A percentile compares a stretch with the other conserved stretches of the same genome.
Conservation (phyloP, 805 yeast species). For the Saturnispora dispora region DNA sequence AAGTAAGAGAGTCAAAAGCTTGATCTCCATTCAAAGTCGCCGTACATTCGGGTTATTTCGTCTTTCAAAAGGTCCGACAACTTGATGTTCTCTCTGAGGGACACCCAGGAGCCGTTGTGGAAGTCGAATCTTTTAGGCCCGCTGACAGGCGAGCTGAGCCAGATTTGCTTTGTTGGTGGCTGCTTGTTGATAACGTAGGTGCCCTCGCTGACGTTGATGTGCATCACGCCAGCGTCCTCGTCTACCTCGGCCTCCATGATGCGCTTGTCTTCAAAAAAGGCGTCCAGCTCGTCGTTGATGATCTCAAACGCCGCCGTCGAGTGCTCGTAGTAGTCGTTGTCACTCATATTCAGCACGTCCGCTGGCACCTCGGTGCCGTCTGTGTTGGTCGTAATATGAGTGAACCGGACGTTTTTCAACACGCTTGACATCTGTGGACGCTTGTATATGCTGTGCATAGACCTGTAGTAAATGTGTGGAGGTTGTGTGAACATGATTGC, state of each 20-base stretch:
- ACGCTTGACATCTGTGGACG: conserved; percentile 1
- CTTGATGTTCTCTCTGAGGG: conserved; percentile 54
- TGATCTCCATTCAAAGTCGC: conserved; percentile 17
- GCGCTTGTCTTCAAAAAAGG: conserved; percentile 42
- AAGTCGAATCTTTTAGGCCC: conserved; percentile 88
- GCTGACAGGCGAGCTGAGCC: conserved; percentile 89
- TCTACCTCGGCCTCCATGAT: conserved; percentile 58
- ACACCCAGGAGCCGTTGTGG: conserved; percentile 67
- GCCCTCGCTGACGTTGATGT: conserved; percentile 65
- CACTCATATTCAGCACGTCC: conserved; percentile 39
- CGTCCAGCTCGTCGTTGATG: conserved; percentile 59
- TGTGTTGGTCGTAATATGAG: conserved; percentile 32
- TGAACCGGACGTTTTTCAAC: conserved; percentile 13
- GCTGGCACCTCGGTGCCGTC: conserved; percentile 46
- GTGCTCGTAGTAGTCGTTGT: conserved; percentile 48
- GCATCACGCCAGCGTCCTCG: conserved; percentile 72
- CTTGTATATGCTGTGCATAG: background rate
- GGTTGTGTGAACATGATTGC: background rate
- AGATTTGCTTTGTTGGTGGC: conserved; percentile 94
- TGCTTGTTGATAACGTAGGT: conserved; percentile 91
- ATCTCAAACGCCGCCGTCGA: conserved; percentile 65
- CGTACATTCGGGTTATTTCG: conserved; percentile 36
- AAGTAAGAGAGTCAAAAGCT: conserved; percentile 1
- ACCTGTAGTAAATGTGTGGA: background rate
- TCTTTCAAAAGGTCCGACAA: conserved; percentile 38